Percentiles rank a stretch among this genome's conserved stretches.
phyloP scores from a whole-genome alignment of 306 rosid species.

The Mimosa bimucronata region DNA sequence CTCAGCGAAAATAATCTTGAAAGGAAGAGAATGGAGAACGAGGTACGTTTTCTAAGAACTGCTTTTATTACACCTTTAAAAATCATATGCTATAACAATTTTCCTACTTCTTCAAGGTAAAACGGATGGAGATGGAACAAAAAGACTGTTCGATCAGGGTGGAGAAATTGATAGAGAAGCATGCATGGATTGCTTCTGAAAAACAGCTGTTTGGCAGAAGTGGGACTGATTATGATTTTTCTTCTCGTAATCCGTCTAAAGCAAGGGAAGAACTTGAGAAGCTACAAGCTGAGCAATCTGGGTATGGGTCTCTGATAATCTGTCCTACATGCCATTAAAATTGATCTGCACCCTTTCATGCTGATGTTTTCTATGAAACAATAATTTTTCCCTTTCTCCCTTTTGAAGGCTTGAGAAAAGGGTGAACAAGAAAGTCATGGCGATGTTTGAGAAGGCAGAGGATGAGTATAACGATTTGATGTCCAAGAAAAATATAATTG shows the following conservation, averaged over 20 bases:
- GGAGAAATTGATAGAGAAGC: conserved; percentile 84
- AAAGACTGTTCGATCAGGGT: conserved; percentile 85
- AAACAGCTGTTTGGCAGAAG: conserved; percentile 81
- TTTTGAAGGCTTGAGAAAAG: conserved; percentile 95
- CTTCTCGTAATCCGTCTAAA: conserved; percentile 65
- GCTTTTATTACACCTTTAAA: conserved; percentile 5
- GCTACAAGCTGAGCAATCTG: conserved; percentile 86
- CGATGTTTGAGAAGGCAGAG: conserved; percentile 99
- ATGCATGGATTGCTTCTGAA: conserved; percentile 94
- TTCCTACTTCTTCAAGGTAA: conserved; percentile 60
- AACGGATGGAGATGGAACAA: conserved; percentile 83
- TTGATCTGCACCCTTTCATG: conserved; percentile 18
- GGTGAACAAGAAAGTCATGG: conserved; percentile 99
- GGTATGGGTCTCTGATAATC: conserved; percentile 55
- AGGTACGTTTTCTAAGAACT: conserved; percentile 48
- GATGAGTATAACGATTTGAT: conserved; percentile 95
- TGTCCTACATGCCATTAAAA: conserved; percentile 10
- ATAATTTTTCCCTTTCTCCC: conserved; percentile 21
- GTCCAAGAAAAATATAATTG: conserved; percentile 95
- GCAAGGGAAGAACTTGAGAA: conserved; percentile 78
- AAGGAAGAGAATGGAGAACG: conserved; percentile 94
- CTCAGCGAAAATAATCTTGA: conserved; percentile 81
- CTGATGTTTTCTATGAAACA: conserved; percentile 26
- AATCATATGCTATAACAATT: conserved; percentile 36
- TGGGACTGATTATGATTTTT: conserved; percentile 94